Percentiles rank a stretch among this genome's conserved stretches.
phyloP scores from a whole-genome alignment of 768 basidiomycete genomes.

The Polyporus arcularius region DNA sequence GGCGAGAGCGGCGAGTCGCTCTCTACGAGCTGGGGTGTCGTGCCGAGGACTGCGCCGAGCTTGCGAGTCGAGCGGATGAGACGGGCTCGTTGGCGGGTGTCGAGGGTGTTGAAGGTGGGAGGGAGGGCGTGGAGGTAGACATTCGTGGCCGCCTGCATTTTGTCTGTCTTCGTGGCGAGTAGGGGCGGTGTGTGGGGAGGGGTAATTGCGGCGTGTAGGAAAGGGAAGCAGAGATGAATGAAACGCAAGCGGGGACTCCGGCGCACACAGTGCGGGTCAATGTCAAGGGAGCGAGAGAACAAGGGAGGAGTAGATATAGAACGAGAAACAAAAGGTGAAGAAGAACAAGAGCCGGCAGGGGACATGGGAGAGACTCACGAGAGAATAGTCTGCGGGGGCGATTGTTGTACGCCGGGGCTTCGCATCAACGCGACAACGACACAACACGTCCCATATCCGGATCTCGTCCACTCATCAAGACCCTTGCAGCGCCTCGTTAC shows the following conservation, averaged over 20 bases:
- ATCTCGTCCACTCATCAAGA: not conserved
- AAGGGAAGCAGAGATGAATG: not conserved
- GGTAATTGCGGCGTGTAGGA: not conserved
- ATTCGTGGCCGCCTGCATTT: not conserved
- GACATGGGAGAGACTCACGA: not conserved
- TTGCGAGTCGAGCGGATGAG: slow-evolving; percentile 60
- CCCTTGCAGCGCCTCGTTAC: not conserved
- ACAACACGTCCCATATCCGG: not conserved
- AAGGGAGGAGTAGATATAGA: not conserved
- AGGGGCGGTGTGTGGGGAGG: not conserved
- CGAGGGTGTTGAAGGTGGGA: slow-evolving; percentile 60
- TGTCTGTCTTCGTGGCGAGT: not conserved
- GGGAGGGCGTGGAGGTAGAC: slow-evolving; percentile 36
- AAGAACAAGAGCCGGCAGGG: not conserved
- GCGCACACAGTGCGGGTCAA: not conserved
- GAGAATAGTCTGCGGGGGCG: not conserved
- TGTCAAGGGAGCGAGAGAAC: not conserved
- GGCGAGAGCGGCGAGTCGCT: not conserved
- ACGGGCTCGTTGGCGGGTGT: slow-evolving; percentile 49
- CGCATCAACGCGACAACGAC: not conserved
- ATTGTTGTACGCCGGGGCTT: not conserved
- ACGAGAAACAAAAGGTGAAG: not conserved
- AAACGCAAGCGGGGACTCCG: not conserved
- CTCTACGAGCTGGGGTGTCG: slow-evolving; percentile 59
- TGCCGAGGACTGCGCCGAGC: slow-evolving; percentile 57